Evolutionary conservation across 495 filamentous ascomycete species (phyloP).

Genomic region (Penicillium bovifimosum): DNA sequence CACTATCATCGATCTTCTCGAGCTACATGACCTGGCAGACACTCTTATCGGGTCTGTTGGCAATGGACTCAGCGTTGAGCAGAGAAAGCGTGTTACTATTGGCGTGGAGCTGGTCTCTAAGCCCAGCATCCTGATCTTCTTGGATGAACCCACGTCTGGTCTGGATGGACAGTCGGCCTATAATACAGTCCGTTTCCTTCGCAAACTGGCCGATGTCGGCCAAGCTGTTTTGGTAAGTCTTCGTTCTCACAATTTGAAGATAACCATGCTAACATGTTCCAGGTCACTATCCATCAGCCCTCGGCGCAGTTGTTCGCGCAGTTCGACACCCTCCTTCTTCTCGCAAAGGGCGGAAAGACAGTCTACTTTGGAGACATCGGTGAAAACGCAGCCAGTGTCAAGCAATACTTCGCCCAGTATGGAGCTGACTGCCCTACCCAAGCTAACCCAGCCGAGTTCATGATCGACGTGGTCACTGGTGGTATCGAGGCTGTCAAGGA

Average conservation of each 20-base stretch:
- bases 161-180: slow-evolving; percentile 60
- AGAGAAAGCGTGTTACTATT: slow-evolving; percentile 60
- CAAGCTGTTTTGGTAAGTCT: slow-evolving; percentile 54
- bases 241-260: background rate
- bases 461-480: slow-evolving; percentile 72
- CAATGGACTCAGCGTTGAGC: slow-evolving; percentile 52
- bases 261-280: background rate
- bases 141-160: slow-evolving; percentile 73
- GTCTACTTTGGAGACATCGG: slow-evolving; percentile 68
- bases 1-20: slow-evolving; percentile 52
- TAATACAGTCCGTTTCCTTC: slow-evolving; percentile 58
- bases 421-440: slow-evolving; percentile 68
- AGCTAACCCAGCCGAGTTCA: slow-evolving; percentile 83
- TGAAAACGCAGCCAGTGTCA: slow-evolving; percentile 44
- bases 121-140: slow-evolving; percentile 62
- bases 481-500: slow-evolving; percentile 25
- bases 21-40: slow-evolving; percentile 50
- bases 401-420: slow-evolving; percentile 72
- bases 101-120: slow-evolving; percentile 64
- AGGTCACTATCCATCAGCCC: slow-evolving; percentile 71
- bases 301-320: slow-evolving; percentile 64
- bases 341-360: slow-evolving; percentile 62
- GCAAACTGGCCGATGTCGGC: slow-evolving; percentile 59
- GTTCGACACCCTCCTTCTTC: slow-evolving; percentile 65
- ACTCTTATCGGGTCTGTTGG: slow-evolving; percentile 50